Base-by-base conservation (phyloP, 1,284 basidiomycete genomes). In the Termitomyces sp. region DNA sequence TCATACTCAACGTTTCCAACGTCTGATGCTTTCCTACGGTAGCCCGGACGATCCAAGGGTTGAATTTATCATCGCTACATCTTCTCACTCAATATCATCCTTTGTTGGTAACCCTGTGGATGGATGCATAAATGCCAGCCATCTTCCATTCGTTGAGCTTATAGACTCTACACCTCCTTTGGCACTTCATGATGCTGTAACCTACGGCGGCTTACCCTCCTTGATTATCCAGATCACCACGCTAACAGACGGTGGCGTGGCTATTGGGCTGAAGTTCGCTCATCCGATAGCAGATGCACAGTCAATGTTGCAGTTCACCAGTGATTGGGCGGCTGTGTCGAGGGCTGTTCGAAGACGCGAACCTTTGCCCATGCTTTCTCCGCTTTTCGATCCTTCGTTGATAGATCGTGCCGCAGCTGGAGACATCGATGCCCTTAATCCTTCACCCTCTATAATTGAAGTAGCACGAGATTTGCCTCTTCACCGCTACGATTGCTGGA, bases 261-360 rank as follows among this genome's bases (percentile, higher is more conserved):
- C 63, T 3, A 61, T 76, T 19, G 69, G 66, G 3, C 45, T 73
- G 15, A 69, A 71, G 56, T 57, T 73, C 26, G 66, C 68, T 8
- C 75, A 77, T 55, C 61, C 65, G 0, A 48, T 78, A 5, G 71
- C 72, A 1, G 75, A 78, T 56, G 74, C 74, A 2, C 70, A 71
- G 34, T 64, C 70, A 0, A 57, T 77, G 38, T 55, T 67, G 9
- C 64, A 63, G 12, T 76, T 77, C 56, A 63, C 70, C n/a, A 62
- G 64, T 31, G 71, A 73, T 58, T 78, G 75, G 75, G 66, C 71
- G 5, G 50, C 55, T 0, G 56, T 69, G 6, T 66, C 73, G 49
- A 64, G 69, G 8, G 60, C 63, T 3, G 44, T 63, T 1, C 12
- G 47, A 13, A 50, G 26, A 6, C 52, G 55, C 13, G 43, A 26